Conservation (phyloP, 164 flowering plant species). For the Tetracentron sinense region DNA sequence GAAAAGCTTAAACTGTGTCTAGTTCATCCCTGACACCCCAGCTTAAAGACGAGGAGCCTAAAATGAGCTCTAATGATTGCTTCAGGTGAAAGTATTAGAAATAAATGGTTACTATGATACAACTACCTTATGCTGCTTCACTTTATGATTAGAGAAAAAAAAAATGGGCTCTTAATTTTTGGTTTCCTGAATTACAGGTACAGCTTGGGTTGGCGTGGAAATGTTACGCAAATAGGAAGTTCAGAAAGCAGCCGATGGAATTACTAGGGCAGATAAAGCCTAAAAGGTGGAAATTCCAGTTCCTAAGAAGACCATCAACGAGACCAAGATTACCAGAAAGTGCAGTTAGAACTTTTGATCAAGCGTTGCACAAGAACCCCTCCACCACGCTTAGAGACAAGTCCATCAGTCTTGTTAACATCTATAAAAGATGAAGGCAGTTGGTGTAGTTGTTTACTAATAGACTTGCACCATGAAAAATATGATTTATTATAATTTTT, state of each 20-base stretch:
- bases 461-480: too few species aligned
- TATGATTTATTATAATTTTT: too few species aligned
- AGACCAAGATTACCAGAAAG: conserved; percentile 30
- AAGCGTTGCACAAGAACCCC: conserved; percentile 12
- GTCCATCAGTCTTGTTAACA: conserved; percentile 14
- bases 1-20: too few species aligned
- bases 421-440: too few species aligned
- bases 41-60: too few species aligned
- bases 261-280: conserved; percentile 52
- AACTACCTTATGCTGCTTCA: too few species aligned
- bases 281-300: conserved; percentile 41
- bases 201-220: neutral
- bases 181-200: neutral
- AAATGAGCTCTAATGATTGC: too few species aligned
- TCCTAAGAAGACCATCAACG: conserved; percentile 27
- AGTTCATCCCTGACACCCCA: too few species aligned
- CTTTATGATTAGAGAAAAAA: too few species aligned
- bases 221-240: conserved; percentile 54
- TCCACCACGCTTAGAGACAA: conserved; percentile 7
- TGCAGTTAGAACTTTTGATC: conserved; percentile 25
- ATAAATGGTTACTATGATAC: too few species aligned
- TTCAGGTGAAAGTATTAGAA: too few species aligned
- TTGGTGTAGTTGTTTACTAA: too few species aligned
- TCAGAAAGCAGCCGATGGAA: conserved; percentile 59
- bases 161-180: neutral